Evolutionary conservation across 331 rosid genomes (phyloP).

Genomic region (Pyrus hybrid): DNA sequence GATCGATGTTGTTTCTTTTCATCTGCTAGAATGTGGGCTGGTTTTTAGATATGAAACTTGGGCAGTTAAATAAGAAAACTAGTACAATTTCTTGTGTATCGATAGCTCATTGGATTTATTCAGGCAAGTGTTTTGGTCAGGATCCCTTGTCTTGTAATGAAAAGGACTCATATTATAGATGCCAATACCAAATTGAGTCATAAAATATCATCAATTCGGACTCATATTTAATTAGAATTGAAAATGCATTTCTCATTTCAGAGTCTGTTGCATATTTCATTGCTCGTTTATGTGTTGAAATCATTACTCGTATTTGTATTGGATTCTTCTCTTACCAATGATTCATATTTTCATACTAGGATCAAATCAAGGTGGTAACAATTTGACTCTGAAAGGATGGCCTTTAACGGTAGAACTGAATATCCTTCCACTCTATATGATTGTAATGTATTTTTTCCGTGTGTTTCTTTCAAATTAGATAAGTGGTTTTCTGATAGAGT

Average conservation of each 20-base stretch:
- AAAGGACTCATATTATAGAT: no score
- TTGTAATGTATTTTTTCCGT: neutral
- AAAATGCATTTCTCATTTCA: neutral
- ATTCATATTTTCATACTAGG: constrained; percentile 30
- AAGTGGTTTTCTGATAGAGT: constrained; percentile 9
- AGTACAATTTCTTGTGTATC: no score
- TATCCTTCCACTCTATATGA: neutral
- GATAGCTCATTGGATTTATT: no score
- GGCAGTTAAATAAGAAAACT: no score
- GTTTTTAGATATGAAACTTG: no score
- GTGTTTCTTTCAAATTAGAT: neutral
- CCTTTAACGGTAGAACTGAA: constrained; percentile 52
- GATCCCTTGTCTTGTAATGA: no score
- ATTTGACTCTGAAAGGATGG: constrained; percentile 63
- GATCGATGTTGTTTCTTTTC: neutral
- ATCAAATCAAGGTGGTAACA: constrained; percentile 46
- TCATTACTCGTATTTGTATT: neutral
- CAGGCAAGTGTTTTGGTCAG: no score
- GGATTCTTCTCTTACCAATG: constrained; percentile 3
- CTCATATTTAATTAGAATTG: no score
- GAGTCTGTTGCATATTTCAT: neutral
- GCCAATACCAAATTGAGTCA: no score
- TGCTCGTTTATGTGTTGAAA: neutral
- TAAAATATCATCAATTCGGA: neutral
- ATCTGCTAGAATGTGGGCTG: no score